Conservation (phyloP, 2,329 filamentous ascomycete species). For the Rhinocladiella similis region DNA sequence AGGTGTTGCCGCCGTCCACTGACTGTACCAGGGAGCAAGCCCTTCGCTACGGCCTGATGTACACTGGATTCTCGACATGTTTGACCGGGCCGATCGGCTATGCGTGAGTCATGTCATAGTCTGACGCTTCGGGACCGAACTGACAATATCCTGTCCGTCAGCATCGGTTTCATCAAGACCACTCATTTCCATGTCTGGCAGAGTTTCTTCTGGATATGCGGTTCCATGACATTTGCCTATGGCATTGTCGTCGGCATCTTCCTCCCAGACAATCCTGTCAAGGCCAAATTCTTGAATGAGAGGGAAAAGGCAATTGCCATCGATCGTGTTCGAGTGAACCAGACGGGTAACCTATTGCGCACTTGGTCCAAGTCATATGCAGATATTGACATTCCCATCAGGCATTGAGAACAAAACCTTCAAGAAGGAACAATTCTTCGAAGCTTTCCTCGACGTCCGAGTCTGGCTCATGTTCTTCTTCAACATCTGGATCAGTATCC, state of each 20-base stretch:
- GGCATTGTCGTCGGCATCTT: constrained; percentile 5
- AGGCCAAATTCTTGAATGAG: constrained; percentile 17
- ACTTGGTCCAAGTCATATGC: background rate
- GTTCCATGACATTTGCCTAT: constrained; percentile 11
- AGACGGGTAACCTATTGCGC: constrained; percentile 10
- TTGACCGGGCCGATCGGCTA: constrained; percentile 14
- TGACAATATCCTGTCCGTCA: background rate
- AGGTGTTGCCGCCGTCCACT: too few relatives aligned
- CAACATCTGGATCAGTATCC: constrained; percentile 37
- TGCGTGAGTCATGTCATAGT: background rate
- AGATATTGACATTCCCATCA: background rate
- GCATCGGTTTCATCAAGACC: constrained; percentile 5
- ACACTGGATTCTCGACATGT: constrained; percentile 8
- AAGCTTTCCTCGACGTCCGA: constrained; percentile 27
- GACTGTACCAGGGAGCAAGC: constrained; percentile 1
- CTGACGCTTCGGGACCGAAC: background rate
- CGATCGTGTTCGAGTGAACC: constrained; percentile 22
- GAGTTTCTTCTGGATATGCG: constrained; percentile 17
- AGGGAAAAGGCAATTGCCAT: constrained; percentile 18
- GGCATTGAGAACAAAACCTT: constrained; percentile 24
- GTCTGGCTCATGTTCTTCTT: constrained; percentile 37
- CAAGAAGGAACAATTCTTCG: constrained; percentile 20
- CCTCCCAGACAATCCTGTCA: constrained; percentile 4
- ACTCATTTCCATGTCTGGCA: constrained; percentile 8
- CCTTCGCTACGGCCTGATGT: constrained; percentile 5